Percentiles rank a stretch among this genome's conserved stretches.
Evolutionary conservation across 1,284 basidiomycete species (phyloP).

Genomic region (Exobasidium rhododendri): DNA sequence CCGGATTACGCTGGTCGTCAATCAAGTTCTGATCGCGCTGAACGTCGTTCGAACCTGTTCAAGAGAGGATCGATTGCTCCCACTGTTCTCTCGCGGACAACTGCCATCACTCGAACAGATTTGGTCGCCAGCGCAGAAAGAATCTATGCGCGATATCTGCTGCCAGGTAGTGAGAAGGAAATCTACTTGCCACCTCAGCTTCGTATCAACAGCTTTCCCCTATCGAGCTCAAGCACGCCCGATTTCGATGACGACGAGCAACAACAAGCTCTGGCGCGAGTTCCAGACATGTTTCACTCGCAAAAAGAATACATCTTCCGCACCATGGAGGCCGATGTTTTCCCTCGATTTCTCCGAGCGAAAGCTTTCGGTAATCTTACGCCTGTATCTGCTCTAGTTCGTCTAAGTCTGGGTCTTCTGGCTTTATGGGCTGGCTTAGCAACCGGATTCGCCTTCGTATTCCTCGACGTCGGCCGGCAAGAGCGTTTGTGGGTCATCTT

Average conservation of each 20-base stretch:
- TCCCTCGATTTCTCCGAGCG: conserved; percentile 80
- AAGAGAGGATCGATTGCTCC: conserved; percentile 45
- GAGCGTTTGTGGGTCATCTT: conserved; percentile 94
- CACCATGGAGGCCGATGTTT: conserved; percentile 96
- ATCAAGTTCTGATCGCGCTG: conserved; percentile 22
- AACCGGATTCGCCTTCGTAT: conserved; percentile 83
- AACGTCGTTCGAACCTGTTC: conserved; percentile 39
- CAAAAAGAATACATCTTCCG: conserved; percentile 95
- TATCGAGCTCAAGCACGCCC: conserved; percentile 64
- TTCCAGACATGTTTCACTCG: conserved; percentile 93
- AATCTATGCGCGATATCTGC: conserved; percentile 87
- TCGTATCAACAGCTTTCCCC: conserved; percentile 56
- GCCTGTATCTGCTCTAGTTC: conserved; percentile 76
- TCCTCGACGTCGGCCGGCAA: conserved; percentile 84
- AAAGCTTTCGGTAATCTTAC: conserved; percentile 97
- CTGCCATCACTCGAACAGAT: conserved; percentile 83
- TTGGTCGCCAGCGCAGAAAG: conserved; percentile 89
- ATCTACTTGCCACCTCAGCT: conserved; percentile 75
- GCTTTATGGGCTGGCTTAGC: conserved; percentile 88
- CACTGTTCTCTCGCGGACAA: conserved; percentile 71
- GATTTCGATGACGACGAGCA: conserved; percentile 65
- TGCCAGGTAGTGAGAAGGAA: conserved; percentile 67
- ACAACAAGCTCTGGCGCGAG: conserved; percentile 73
- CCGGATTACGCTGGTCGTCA: conserved; percentile 38
- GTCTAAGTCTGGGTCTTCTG: conserved; percentile 70